These are phyloP conservation scores for Naganishia antarctica DNA, from an alignment of 768 basidiomycete species.

Conservation along the genomic window DNA sequence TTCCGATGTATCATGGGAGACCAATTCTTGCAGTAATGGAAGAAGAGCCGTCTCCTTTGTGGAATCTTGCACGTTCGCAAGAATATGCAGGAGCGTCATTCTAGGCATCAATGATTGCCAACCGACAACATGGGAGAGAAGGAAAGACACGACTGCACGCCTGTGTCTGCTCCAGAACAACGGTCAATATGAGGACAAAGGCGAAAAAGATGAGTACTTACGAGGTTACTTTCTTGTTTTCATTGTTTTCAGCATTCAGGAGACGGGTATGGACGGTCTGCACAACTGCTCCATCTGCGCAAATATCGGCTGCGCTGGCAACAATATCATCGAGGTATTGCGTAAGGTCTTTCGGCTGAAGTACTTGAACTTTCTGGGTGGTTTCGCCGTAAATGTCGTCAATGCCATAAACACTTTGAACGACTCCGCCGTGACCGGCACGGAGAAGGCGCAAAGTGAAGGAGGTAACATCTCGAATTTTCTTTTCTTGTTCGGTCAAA, in stretches of 20 bases:
- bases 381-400: slow-evolving; percentile 46
- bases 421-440: slow-evolving; percentile 19
- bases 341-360: slow-evolving; percentile 18
- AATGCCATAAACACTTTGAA: slow-evolving; percentile 44
- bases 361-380: slow-evolving; percentile 26
- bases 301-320: slow-evolving; percentile 26
- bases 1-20: not conserved
- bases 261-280: slow-evolving; percentile 61
- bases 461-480: slow-evolving; percentile 43
- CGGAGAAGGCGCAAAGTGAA: slow-evolving; percentile 35
- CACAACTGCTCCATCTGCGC: slow-evolving; percentile 55
- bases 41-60: slow-evolving; percentile 52
- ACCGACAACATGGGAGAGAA: slow-evolving; percentile 71
- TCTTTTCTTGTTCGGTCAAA: slow-evolving; percentile 34
- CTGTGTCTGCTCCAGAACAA: slow-evolving; percentile 51
- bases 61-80: slow-evolving; percentile 55
- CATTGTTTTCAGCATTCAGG: slow-evolving; percentile 53
- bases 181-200: not conserved
- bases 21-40: slow-evolving; percentile 6
- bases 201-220: not conserved
- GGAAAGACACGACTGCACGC: slow-evolving; percentile 64
- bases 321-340: slow-evolving; percentile 57
- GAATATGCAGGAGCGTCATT: slow-evolving; percentile 56
- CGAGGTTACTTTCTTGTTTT: slow-evolving; percentile 56
- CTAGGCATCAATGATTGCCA: slow-evolving; percentile 56